phyloP scores from a whole-genome alignment of 129 eudicot genomes.

The Flaveria sonorensis region DNA sequence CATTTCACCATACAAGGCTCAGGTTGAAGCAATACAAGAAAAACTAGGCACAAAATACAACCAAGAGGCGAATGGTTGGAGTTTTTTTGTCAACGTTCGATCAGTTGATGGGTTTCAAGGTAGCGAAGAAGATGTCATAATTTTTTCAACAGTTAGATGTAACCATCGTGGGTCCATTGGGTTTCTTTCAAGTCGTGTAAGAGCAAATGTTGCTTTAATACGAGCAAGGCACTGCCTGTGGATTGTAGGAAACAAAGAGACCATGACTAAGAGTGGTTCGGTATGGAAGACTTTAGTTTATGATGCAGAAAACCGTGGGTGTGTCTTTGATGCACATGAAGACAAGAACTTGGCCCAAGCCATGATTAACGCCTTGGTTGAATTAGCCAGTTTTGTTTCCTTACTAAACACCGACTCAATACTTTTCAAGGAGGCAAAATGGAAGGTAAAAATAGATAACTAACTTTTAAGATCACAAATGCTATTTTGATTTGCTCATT shows the following conservation, averaged over 20 bases:
- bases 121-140: constrained; percentile 71
- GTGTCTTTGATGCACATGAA: constrained; percentile 48
- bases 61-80: constrained; percentile 6
- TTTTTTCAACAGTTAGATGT: constrained; percentile 64
- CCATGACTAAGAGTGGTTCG: constrained; percentile 52
- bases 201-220: constrained; percentile 74
- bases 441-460: constrained; percentile 47
- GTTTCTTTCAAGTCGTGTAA: constrained; percentile 48
- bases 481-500: too few species aligned
- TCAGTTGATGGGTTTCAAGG: constrained; percentile 83
- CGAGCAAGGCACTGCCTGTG: constrained; percentile 74
- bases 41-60: constrained; percentile 44
- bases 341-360: constrained; percentile 51
- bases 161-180: constrained; percentile 59
- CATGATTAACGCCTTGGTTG: constrained; percentile 37
- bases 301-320: constrained; percentile 61
- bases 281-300: constrained; percentile 57
- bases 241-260: constrained; percentile 64
- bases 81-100: constrained; percentile 50
- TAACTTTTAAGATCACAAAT: too few species aligned
- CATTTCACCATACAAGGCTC: constrained; percentile 47
- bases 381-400: constrained; percentile 27
- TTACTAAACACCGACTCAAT: constrained; percentile 27
- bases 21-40: constrained; percentile 38
- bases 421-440: constrained; percentile 42